These are phyloP conservation scores for Berberis thunbergii DNA, from an alignment of 164 flowering plant species.

Conservation along the genomic window DNA sequence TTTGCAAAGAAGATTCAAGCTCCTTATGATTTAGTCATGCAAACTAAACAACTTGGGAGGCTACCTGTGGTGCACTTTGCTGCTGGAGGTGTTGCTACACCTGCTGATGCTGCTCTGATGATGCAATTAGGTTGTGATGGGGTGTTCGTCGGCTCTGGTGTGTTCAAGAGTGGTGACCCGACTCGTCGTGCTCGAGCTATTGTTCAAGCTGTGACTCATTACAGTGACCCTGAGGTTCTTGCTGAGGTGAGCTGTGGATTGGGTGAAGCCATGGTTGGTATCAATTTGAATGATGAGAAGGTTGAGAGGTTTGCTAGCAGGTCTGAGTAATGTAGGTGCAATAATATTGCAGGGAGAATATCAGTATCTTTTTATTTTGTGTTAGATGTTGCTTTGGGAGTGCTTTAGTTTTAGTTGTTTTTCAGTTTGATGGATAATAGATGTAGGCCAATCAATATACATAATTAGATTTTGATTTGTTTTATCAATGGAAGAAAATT, in stretches of 20 bases:
- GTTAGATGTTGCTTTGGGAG: too few species aligned
- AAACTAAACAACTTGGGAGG: conserved; percentile 39
- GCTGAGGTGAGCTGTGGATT: conserved; percentile 32
- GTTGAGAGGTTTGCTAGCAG: conserved; percentile 27
- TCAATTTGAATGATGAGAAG: conserved; percentile 24
- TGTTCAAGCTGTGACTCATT: conserved; percentile 31
- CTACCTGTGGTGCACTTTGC: conserved; percentile 44
- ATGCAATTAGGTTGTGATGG: conserved; percentile 51
- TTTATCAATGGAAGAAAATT: too few species aligned
- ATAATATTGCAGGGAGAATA: not conserved
- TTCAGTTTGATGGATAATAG: too few species aligned
- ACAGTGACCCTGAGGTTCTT: conserved; percentile 25
- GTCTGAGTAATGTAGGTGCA: conserved; percentile 11
- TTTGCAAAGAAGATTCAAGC: conserved; percentile 38
- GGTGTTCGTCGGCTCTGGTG: conserved; percentile 41
- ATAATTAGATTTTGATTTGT: too few species aligned
- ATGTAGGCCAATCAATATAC: too few species aligned
- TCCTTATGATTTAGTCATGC: conserved; percentile 38
- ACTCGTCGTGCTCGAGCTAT: conserved; percentile 23
- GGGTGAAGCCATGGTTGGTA: conserved; percentile 35
- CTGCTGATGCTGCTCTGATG: conserved; percentile 46
- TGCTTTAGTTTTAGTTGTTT: too few species aligned
- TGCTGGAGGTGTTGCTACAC: conserved; percentile 38
- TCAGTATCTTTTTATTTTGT: not conserved
- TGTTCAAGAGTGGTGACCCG: conserved; percentile 36